A percentile compares a stretch with the other conserved stretches of the same genome.
Conservation (phyloP, 2,329 filamentous ascomycete genomes). For the Cordyceps cicadae region DNA sequence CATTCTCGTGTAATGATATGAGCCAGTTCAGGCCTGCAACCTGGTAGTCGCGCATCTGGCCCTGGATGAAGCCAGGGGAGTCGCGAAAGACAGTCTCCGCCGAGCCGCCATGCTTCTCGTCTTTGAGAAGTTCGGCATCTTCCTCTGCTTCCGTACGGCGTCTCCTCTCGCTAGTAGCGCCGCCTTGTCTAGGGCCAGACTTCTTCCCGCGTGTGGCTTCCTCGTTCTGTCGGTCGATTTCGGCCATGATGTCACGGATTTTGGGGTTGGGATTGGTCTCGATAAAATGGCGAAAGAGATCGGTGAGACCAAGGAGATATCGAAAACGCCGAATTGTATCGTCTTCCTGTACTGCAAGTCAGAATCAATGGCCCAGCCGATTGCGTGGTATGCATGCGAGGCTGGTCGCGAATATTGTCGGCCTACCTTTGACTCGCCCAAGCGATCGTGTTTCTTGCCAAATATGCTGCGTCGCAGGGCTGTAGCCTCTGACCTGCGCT, state of each 20-base stretch:
- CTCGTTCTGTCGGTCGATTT: constrained; percentile 89
- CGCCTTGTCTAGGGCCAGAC: constrained; percentile 70
- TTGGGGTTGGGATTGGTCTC: constrained; percentile 93
- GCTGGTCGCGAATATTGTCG: background rate
- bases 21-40: constrained; percentile 94
- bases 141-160: constrained; percentile 95
- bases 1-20: constrained; percentile 94
- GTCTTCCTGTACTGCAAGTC: constrained; percentile 57
- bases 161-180: constrained; percentile 67
- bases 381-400: background rate
- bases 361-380: background rate
- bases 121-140: constrained; percentile 77
- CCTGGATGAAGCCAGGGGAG: constrained; percentile 81
- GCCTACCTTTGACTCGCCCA: constrained; percentile 83
- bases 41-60: constrained; percentile 93
- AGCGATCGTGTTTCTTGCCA: constrained; percentile 84
- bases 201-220: constrained; percentile 66
- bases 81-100: constrained; percentile 89
- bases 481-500: constrained; percentile 76
- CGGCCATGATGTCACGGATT: constrained; percentile 85
- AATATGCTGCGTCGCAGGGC: constrained; percentile 87
- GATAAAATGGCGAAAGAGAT: constrained; percentile 98
- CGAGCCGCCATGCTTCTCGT: constrained; percentile 80
- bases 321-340: constrained; percentile 90
- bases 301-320: constrained; percentile 88